A percentile compares a stretch with the other conserved stretches of the same genome.
Evolutionary conservation across 129 eudicot genomes (phyloP).

Genomic region (Pseudognaphalium luteoalbum): DNA sequence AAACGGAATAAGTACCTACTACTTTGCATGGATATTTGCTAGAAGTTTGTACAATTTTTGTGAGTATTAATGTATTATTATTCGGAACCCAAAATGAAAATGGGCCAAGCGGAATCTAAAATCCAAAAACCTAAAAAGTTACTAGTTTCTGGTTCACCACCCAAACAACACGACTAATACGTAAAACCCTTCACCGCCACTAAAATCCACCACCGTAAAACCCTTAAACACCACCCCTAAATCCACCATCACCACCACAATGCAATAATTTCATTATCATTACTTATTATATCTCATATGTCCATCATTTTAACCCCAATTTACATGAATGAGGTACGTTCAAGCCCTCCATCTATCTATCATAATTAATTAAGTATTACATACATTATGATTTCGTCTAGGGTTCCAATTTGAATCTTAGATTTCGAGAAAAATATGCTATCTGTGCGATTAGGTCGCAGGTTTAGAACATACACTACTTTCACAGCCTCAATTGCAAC

Average conservation of each 20-base stretch:
- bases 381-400: slow-evolving; percentile 7
- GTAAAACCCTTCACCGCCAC: slow-evolving; percentile 42
- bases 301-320: slow-evolving; percentile 14
- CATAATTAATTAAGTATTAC: background rate
- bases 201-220: slow-evolving; percentile 14
- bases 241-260: slow-evolving; percentile 18
- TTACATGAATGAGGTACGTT: slow-evolving; percentile 19
- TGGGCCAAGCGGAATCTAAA: slow-evolving; percentile 24
- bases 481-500: slow-evolving; percentile 9
- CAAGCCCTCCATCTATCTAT: background rate
- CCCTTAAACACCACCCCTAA: slow-evolving; percentile 17
- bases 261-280: slow-evolving; percentile 22
- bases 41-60: too few species aligned
- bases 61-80: too few species aligned
- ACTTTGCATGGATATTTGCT: too few species aligned
- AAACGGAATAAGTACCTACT: too few species aligned
- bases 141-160: slow-evolving; percentile 18
- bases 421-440: slow-evolving; percentile 27
- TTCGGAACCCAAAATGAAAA: background rate
- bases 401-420: slow-evolving; percentile 24
- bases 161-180: slow-evolving; percentile 9
- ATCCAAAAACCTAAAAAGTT: slow-evolving; percentile 30
- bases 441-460: slow-evolving; percentile 36
- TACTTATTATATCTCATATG: background rate
- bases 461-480: slow-evolving; percentile 29